Base-by-base conservation (phyloP, 148 eudicot genomes). In the Spergularia marina region DNA sequence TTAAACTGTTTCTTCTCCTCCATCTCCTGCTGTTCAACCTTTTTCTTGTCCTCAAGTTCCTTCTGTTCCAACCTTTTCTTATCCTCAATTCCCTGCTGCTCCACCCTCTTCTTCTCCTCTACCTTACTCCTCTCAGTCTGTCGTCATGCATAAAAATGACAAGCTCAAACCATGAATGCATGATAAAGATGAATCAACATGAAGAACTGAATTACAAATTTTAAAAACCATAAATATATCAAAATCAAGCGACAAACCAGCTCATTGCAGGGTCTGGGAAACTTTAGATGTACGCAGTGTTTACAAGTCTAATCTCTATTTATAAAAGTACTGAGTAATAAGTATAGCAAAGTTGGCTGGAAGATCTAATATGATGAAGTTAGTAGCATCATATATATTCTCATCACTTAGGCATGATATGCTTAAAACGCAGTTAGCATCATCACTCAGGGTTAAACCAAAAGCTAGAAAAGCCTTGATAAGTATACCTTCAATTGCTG, bases 401-500 rank as follows among this genome's bases (percentile, higher is more conserved):
- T 57, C 4, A 18, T 39, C 10, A n/a, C 49, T 41, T 36, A 55
- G 61, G 59, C 21, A 55, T 40, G 6, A 20, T 20, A 53, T 13
- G 67, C 7, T 21, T 40, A 25, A 40, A 21, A 20, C 30, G 9
- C 54, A 64, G 16, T 49, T 20, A 34, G 4, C 55, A 54, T 25
- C 40, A 64, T 9, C 49, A 8, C 18, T 65, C 51, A 36, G 39
- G 66, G 41, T 36, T 58, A 20, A 47, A 10, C 13, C 49, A 49
- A 34, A 17, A 53, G 10, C 62, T 10, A 39, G 16, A 15, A 53
- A 44, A 53, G 53, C 11, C 34, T 41, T 39, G 53, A 30, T 52
- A 20, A 54, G 53, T 44, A 52, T 91, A 91, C 98, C 97, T 94
- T 90, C 15, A 86, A 77, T 74, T 84, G 87, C 72, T 85, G 92